Evolutionary conservation across 352 stramenopile genomes (phyloP).

Genomic region (Phytophthora multivora): DNA sequence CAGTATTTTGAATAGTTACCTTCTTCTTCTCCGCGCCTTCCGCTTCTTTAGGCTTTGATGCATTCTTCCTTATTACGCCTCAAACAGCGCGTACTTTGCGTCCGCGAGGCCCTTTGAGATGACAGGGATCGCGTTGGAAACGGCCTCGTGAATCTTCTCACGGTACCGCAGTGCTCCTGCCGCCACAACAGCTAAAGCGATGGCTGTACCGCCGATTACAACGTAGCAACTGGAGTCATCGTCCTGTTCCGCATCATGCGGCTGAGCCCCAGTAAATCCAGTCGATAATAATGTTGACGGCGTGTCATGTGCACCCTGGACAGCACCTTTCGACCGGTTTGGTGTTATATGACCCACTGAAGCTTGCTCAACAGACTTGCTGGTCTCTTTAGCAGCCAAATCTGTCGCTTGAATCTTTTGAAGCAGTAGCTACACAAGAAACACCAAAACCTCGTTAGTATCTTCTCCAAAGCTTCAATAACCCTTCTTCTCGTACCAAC

Average conservation of each 20-base stretch:
- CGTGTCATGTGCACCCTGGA: not conserved
- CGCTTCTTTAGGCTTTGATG: too few species aligned
- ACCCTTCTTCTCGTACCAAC: slow-evolving; percentile 29
- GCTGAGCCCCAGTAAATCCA: not conserved
- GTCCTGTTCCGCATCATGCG: slow-evolving; percentile 3
- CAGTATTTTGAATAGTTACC: too few species aligned
- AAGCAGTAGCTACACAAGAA: slow-evolving; percentile 36
- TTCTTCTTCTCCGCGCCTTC: too few species aligned
- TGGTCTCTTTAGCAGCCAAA: slow-evolving; percentile 21
- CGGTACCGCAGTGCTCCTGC: slow-evolving; percentile 55
- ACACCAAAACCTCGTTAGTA: slow-evolving; percentile 9
- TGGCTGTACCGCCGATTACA: slow-evolving; percentile 52
- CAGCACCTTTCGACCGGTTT: not conserved
- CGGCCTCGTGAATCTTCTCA: slow-evolving; percentile 49
- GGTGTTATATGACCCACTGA: not conserved
- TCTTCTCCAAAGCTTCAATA: not conserved
- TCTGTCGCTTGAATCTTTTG: slow-evolving; percentile 34
- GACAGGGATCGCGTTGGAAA: slow-evolving; percentile 45
- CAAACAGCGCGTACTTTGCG: slow-evolving; percentile 70
- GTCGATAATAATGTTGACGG: slow-evolving; percentile 6
- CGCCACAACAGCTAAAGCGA: slow-evolving; percentile 51
- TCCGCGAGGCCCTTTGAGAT: slow-evolving; percentile 66
- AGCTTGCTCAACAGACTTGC: slow-evolving; percentile 5
- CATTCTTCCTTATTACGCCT: slow-evolving; percentile 30
- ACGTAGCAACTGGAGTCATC: slow-evolving; percentile 43